phyloP scores from a whole-genome alignment of 495 filamentous ascomycete genomes.

The Aspergillus affinis region DNA sequence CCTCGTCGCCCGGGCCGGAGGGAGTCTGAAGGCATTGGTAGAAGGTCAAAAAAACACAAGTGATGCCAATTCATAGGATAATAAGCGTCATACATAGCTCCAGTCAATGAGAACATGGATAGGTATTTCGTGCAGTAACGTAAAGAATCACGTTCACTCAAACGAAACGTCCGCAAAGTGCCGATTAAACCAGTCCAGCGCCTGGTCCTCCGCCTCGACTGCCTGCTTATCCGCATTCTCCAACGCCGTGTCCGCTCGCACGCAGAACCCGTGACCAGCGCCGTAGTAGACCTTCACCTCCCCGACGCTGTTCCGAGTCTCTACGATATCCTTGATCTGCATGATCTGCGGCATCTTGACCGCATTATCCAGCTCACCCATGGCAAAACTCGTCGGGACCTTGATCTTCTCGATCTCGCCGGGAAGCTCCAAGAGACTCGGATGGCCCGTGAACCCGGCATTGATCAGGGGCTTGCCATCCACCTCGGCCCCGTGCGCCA shows the following conservation, averaged over 20 bases:
- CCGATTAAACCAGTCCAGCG: conserved; percentile 54
- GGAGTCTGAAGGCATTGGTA: conserved; percentile 40
- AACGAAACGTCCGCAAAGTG: conserved; percentile 22
- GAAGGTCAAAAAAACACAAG: conserved; percentile 12
- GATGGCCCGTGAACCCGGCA: conserved; percentile 56
- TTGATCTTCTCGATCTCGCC: conserved; percentile 52
- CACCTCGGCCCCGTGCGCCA: conserved; percentile 35
- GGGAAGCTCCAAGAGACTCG: conserved; percentile 51
- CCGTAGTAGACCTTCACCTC: conserved; percentile 56
- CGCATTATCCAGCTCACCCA: conserved; percentile 51
- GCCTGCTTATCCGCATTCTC: conserved; percentile 43
- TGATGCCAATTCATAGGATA: background rate
- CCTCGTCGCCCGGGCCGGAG: conserved; percentile 41
- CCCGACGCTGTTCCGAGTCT: conserved; percentile 27
- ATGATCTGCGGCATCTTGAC: conserved; percentile 12
- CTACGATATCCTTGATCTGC: conserved; percentile 38
- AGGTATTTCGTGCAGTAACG: background rate
- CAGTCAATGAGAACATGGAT: background rate
- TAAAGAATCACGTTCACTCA: conserved; percentile 1
- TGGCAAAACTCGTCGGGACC: conserved; percentile 54
- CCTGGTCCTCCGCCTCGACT: conserved; percentile 50
- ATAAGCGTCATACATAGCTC: background rate
- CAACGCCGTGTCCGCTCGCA: conserved; percentile 47
- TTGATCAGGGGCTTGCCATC: conserved; percentile 44
- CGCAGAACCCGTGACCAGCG: conserved; percentile 61